Percentiles rank a stretch among this genome's conserved stretches.
Evolutionary conservation across 148 eudicot species (phyloP).

Genomic region (Salicornia ramosissima): DNA sequence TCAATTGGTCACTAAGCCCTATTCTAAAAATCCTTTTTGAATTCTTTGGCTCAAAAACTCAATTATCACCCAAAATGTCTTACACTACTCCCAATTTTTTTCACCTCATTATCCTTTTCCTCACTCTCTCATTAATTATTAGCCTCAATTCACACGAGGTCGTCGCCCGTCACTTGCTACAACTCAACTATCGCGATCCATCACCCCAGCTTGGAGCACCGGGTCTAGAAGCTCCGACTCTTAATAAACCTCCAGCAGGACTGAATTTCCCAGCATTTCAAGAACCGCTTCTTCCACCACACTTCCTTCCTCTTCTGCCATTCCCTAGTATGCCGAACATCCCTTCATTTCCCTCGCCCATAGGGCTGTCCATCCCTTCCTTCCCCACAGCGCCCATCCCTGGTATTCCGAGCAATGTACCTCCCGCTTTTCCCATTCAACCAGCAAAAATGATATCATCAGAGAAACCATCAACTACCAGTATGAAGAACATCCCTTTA

Average conservation of each 20-base stretch:
- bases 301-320: constrained; percentile 21
- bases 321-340: constrained; percentile 23
- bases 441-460: not conserved
- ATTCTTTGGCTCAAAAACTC: not conserved
- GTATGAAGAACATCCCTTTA: constrained; percentile 5
- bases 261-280: constrained; percentile 24
- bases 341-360: constrained; percentile 10
- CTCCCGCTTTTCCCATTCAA: constrained; percentile 13
- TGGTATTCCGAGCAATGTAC: constrained; percentile 1
- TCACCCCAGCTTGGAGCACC: constrained; percentile 9
- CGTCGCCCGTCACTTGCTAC: constrained; percentile 13
- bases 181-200: not conserved
- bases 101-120: not conserved
- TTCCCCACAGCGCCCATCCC: constrained; percentile 4
- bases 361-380: constrained; percentile 6
- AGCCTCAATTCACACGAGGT: constrained; percentile 5
- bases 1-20: not conserved
- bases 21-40: not conserved
- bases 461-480: constrained; percentile 6
- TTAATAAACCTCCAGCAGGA: not conserved
- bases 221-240: not conserved
- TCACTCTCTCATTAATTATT: not conserved
- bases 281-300: constrained; percentile 25
- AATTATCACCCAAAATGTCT: constrained; percentile 3
- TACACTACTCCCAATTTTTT: not conserved